Percentiles rank a stretch among this genome's conserved stretches.
Conservation (phyloP, 2,329 filamentous ascomycete genomes). For the Penicillium sp. region DNA sequence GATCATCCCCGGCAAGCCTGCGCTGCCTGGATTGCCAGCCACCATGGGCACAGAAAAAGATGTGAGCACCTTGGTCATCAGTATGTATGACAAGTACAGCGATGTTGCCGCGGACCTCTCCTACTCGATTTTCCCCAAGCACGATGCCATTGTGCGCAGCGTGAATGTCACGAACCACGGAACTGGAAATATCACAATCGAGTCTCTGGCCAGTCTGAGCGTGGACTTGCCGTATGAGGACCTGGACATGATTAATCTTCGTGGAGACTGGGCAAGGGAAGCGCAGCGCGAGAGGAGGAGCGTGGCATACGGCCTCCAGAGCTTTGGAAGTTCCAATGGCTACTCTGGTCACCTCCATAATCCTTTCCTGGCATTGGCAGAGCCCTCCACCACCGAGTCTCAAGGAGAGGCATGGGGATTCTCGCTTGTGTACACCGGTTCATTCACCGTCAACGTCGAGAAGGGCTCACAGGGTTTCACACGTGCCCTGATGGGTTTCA, state of each 20-base stretch:
- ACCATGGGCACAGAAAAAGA: conserved; percentile 57
- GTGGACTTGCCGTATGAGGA: conserved; percentile 60
- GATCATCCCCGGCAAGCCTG: conserved; percentile 56
- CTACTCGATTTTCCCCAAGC: conserved; percentile 62
- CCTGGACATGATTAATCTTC: conserved; percentile 60
- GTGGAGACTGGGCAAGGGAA: conserved; percentile 63
- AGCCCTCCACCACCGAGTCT: conserved; percentile 58
- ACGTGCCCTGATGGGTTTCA: conserved; percentile 59
- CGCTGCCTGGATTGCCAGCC: conserved; percentile 55
- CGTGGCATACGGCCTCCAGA: conserved; percentile 54
- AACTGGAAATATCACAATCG: conserved; percentile 50
- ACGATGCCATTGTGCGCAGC: conserved; percentile 61
- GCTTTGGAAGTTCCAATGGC: conserved; percentile 60
- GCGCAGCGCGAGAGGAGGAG: conserved; percentile 54
- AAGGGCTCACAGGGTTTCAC: conserved; percentile 61
- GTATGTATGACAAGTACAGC: conserved; percentile 58
- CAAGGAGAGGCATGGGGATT: conserved; percentile 64
- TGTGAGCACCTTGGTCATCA: conserved; percentile 58
- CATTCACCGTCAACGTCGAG: conserved; percentile 60
- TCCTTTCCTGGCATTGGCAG: conserved; percentile 59
- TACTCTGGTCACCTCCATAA: conserved; percentile 65
- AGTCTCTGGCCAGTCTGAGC: conserved; percentile 60
- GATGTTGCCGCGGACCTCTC: conserved; percentile 57
- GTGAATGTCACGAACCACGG: conserved; percentile 62
- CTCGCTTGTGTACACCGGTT: conserved; percentile 63